Conservation (phyloP, 371 early-diverging fungal species). For the Mortierella sp. region DNA sequence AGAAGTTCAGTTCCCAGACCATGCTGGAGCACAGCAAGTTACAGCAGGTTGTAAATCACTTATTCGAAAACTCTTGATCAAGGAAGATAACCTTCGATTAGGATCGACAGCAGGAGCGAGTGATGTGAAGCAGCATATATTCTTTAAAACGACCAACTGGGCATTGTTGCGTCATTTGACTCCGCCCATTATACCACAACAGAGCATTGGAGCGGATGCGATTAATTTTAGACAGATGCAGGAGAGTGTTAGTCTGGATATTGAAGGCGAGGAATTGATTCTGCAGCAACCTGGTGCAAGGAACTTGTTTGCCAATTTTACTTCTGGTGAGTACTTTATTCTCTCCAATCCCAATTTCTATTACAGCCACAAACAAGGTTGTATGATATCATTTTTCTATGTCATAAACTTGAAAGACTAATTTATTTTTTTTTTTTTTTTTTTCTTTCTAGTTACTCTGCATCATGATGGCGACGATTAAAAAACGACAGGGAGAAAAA, state of each 20-base stretch:
- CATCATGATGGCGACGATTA: constrained; percentile 77
- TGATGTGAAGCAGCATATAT: constrained; percentile 94
- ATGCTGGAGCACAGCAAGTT: constrained; percentile 65
- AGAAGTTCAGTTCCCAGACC: constrained; percentile 81
- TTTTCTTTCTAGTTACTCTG: constrained; percentile 65
- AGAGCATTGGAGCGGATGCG: constrained; percentile 73
- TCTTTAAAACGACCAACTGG: constrained; percentile 95
- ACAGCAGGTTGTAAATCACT: constrained; percentile 73
- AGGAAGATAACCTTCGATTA: constrained; percentile 88
- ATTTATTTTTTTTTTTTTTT: constrained; percentile 11
- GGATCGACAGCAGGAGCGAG: constrained; percentile 93
- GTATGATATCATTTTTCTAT: constrained; percentile 7
- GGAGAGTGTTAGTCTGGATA: constrained; percentile 75
- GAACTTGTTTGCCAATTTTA: constrained; percentile 80
- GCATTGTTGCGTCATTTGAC: constrained; percentile 86
- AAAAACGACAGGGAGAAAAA: background rate
- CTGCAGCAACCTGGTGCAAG: constrained; percentile 48
- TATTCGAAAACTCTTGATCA: constrained; percentile 86
- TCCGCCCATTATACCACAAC: constrained; percentile 93
- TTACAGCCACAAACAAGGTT: background rate
- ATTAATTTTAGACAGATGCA: constrained; percentile 77
- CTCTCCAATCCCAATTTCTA: background rate
- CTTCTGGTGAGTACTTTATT: constrained; percentile 64
- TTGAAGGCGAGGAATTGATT: constrained; percentile 62
- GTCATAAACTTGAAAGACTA: background rate